phyloP scores from a whole-genome alignment of 2,329 filamentous ascomycete species.

The Ascochyta koolunga region DNA sequence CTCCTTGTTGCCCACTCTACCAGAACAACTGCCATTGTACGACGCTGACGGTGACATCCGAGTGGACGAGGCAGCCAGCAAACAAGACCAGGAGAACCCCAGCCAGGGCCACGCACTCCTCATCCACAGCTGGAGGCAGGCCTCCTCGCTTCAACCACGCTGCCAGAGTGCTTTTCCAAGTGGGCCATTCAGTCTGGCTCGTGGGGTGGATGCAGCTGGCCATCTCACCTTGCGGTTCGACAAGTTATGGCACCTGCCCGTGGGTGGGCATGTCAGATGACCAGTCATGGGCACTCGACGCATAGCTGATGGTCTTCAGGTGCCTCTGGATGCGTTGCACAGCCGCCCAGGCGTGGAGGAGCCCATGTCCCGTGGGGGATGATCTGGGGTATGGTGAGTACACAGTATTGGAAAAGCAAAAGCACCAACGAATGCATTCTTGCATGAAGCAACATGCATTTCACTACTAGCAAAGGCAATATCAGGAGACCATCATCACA shows the following conservation, averaged over 20 bases:
- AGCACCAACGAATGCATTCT: constrained; percentile 17
- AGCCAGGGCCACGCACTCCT: constrained; percentile 4
- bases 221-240: constrained; percentile 17
- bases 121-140: not conserved
- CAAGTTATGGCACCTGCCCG: constrained; percentile 9
- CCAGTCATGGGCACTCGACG: constrained; percentile 20
- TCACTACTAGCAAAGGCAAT: constrained; percentile 6
- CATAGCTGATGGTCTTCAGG: constrained; percentile 20
- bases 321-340: constrained; percentile 29
- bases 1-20: constrained; percentile 8
- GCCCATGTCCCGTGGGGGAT: constrained; percentile 25
- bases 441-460: constrained; percentile 4
- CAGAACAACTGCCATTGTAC: constrained; percentile 9
- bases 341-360: constrained; percentile 20
- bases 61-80: not conserved
- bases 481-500: constrained; percentile 25
- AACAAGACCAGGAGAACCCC: constrained; percentile 2
- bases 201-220: constrained; percentile 19
- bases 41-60: not conserved
- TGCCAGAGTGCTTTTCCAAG: constrained; percentile 1
- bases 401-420: constrained; percentile 24
- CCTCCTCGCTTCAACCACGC: not conserved
- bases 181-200: constrained; percentile 6
- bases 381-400: constrained; percentile 30
- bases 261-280: constrained; percentile 21